Percentiles rank a stretch among this genome's conserved stretches.
Conservation (phyloP, 2,329 filamentous ascomycete genomes). For the Hypoxylon sp. region DNA sequence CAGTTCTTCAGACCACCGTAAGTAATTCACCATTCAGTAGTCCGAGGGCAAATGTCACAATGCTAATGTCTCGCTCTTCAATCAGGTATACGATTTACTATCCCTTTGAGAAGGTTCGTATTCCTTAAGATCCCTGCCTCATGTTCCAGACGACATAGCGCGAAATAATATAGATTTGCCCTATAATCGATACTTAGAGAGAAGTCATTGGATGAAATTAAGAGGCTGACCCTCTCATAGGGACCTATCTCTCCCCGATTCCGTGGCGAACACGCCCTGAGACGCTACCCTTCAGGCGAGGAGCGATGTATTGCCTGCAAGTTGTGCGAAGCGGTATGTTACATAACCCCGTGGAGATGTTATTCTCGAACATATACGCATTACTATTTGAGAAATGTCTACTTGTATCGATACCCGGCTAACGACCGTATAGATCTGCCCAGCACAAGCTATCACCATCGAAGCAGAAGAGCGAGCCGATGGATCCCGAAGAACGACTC, state of each 20-base stretch:
- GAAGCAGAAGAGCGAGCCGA: conserved; percentile 98
- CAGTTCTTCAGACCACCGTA: conserved; percentile 99
- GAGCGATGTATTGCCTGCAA: conserved; percentile 99
- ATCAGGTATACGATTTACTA: conserved; percentile 97
- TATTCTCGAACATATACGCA: background rate
- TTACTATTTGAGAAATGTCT: background rate
- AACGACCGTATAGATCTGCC: conserved; percentile 77
- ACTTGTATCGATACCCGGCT: conserved; percentile 14
- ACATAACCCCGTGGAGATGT: background rate
- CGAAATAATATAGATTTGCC: conserved; percentile 19
- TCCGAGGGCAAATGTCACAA: background rate
- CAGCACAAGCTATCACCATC: conserved; percentile 98
- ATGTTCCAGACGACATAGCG: conserved; percentile 14
- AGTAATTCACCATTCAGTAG: conserved; percentile 61
- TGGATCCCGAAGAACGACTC: conserved; percentile 92
- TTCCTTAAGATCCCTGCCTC: background rate
- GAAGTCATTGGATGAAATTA: conserved; percentile 31
- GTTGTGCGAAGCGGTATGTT: conserved; percentile 87
- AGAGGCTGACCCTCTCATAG: conserved; percentile 57
- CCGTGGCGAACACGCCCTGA: conserved; percentile 96
- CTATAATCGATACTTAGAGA: conserved; percentile 13
- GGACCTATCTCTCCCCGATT: conserved; percentile 98
- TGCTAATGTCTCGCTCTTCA: conserved; percentile 38
- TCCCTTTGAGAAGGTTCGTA: conserved; percentile 89
- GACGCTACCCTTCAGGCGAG: conserved; percentile 96